Conservation (phyloP, 306 rosid genomes). For the Delonix regia region DNA sequence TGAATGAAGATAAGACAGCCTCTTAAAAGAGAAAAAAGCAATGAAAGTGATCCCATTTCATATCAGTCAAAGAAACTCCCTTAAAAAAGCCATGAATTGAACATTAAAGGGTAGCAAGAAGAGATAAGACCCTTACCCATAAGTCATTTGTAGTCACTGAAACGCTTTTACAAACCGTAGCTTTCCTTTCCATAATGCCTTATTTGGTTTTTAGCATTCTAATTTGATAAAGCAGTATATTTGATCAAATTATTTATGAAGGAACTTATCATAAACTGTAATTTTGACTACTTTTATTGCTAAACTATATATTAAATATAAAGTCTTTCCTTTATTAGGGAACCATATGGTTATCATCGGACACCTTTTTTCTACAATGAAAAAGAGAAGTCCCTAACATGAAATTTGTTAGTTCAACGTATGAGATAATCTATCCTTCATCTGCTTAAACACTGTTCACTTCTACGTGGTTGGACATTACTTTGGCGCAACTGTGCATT, state of each 20-base stretch:
- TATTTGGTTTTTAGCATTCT: background rate
- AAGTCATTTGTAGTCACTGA: background rate
- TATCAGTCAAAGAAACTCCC: background rate
- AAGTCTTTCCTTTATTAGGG: background rate
- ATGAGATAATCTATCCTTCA: constrained; percentile 20
- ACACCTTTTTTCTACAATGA: background rate
- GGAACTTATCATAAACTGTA: constrained; percentile 19
- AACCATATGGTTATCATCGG: background rate
- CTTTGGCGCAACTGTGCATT: constrained; percentile 18
- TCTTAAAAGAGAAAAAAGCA: background rate
- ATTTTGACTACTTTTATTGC: constrained; percentile 15
- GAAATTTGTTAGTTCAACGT: constrained; percentile 8
- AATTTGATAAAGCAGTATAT: background rate
- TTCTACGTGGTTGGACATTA: constrained; percentile 11
- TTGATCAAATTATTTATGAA: background rate
- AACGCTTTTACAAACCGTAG: background rate
- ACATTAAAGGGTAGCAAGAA: background rate
- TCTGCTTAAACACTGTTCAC: constrained; percentile 13
- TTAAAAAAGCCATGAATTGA: background rate
- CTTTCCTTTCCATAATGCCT: too few species aligned
- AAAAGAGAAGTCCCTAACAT: constrained; percentile 11
- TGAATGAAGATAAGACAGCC: background rate
- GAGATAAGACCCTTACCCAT: background rate
- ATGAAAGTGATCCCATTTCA: background rate
- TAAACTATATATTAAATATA: constrained; percentile 6